Evolutionary conservation across 768 basidiomycete genomes (phyloP).

Genomic region (Pisolithus sp.): DNA sequence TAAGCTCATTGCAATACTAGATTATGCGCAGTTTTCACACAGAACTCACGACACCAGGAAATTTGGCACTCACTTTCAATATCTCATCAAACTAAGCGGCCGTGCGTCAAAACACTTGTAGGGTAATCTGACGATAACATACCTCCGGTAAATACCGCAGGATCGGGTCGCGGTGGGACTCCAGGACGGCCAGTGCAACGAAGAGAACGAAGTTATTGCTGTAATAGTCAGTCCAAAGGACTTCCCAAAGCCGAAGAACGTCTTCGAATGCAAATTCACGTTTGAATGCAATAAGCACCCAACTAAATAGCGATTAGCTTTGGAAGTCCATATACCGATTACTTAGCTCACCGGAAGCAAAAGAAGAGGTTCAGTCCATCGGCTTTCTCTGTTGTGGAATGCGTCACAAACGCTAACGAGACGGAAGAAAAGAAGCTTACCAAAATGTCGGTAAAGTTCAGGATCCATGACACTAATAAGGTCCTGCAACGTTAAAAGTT

Average conservation of each 20-base stretch:
- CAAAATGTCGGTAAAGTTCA: conserved; percentile 86
- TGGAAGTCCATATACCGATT: neutral
- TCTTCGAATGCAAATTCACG: conserved; percentile 94
- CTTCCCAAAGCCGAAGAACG: conserved; percentile 89
- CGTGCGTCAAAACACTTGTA: neutral
- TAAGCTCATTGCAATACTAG: conserved; percentile 89
- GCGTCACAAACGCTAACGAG: neutral
- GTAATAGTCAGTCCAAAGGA: conserved; percentile 89
- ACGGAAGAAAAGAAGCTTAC: conserved; percentile 31
- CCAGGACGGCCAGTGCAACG: conserved; percentile 87
- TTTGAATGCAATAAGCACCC: conserved; percentile 92
- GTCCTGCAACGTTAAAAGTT: conserved; percentile 83
- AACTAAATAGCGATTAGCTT: conserved; percentile 38
- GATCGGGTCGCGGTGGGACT: conserved; percentile 93
- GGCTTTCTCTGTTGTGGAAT: conserved; percentile 57
- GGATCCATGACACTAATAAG: conserved; percentile 93
- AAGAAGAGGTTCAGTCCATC: conserved; percentile 94
- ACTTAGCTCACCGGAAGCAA: conserved; percentile 79
- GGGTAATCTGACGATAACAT: conserved; percentile 11
- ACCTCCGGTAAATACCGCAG: conserved; percentile 93
- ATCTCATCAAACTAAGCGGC: conserved; percentile 69
- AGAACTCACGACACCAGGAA: neutral
- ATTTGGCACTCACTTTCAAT: conserved; percentile 43
- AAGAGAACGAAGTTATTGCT: conserved; percentile 87
- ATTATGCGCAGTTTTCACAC: conserved; percentile 2